phyloP scores from a whole-genome alignment of 495 filamentous ascomycete genomes.

The Aspergillus ellipticus region DNA sequence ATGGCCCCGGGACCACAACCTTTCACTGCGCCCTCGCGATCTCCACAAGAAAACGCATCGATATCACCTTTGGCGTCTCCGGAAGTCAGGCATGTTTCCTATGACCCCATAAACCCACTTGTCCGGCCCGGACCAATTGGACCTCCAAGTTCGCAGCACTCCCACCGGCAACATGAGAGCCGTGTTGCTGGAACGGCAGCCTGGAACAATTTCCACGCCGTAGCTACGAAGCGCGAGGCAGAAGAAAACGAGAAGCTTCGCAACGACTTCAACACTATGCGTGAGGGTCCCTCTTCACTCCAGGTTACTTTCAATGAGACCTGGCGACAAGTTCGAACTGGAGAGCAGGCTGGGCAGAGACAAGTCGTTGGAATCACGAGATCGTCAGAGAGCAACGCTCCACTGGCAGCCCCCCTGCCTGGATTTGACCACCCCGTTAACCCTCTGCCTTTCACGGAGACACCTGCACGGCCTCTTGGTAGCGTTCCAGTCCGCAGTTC shows the following conservation, averaged over 20 bases:
- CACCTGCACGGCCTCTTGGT: conserved; percentile 31
- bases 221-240: conserved; percentile 40
- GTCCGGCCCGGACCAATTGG: conserved; percentile 50
- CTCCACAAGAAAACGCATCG: conserved; percentile 29
- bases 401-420: conserved; percentile 30
- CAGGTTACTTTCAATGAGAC: conserved; percentile 57
- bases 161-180: conserved; percentile 35
- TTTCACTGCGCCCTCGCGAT: conserved; percentile 29
- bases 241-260: conserved; percentile 37
- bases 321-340: conserved; percentile 56
- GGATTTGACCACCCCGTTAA: conserved; percentile 35
- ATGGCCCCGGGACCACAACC: conserved; percentile 27
- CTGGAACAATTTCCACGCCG: conserved; percentile 49
- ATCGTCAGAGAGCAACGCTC: conserved; percentile 24
- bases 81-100: conserved; percentile 33
- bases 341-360: conserved; percentile 41
- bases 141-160: conserved; percentile 41
- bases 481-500: conserved; percentile 51
- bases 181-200: conserved; percentile 32
- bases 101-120: conserved; percentile 37
- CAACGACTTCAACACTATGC: conserved; percentile 33
- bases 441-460: conserved; percentile 36
- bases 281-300: conserved; percentile 34
- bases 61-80: conserved; percentile 34
- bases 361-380: conserved; percentile 35